Conservation (phyloP, 768 basidiomycete genomes). For the Boletus coccyginus region DNA sequence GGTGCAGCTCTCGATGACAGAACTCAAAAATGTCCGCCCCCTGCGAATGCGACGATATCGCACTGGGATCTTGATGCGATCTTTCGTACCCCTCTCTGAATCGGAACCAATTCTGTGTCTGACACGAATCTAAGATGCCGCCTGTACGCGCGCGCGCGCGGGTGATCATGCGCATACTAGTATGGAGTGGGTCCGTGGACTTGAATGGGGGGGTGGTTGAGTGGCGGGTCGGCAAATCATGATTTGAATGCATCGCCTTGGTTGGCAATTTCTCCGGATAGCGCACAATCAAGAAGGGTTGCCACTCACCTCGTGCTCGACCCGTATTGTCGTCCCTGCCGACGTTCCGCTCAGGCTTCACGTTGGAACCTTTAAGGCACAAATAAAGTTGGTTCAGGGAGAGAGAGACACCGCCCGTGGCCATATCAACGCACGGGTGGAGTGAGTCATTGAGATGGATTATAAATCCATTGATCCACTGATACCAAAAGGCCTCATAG, state of each 20-base stretch:
- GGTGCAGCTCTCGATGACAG: neutral
- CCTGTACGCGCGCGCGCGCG: neutral
- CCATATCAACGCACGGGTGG: neutral
- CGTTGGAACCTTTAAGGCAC: neutral
- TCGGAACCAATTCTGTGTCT: neutral
- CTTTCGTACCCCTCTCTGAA: too few species aligned
- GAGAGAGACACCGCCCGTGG: neutral
- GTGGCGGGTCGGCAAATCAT: neutral
- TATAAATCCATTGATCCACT: neutral
- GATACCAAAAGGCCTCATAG: neutral
- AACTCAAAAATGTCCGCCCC: too few species aligned
- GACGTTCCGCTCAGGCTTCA: neutral
- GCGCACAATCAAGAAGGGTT: neutral
- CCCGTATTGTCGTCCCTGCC: neutral
- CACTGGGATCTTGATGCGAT: neutral
- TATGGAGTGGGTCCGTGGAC: neutral
- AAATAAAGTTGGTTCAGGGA: slow-evolving; percentile 11
- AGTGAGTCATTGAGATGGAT: neutral
- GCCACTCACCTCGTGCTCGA: neutral
- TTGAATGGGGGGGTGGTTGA: neutral
- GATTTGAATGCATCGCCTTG: neutral
- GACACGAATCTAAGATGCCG: neutral
- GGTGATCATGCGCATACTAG: neutral
- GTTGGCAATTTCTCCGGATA: neutral
- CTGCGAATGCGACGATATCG: neutral